Conservation (phyloP, 2,329 filamentous ascomycete genomes). For the Graphium sp. region DNA sequence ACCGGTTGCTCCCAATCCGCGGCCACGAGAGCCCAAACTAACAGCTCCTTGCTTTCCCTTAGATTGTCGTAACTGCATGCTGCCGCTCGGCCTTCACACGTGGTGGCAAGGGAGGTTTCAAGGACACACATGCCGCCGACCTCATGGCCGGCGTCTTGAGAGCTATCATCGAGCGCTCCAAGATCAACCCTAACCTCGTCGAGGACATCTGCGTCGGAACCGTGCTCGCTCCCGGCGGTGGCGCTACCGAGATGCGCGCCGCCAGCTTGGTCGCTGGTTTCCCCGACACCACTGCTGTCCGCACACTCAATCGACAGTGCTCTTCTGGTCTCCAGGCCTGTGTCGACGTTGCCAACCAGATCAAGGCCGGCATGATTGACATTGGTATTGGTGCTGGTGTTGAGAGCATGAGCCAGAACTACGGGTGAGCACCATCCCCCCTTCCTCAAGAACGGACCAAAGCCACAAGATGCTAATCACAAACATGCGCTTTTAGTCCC, state of each 20-base stretch:
- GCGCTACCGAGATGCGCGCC: conserved; percentile 92
- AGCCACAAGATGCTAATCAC: no score
- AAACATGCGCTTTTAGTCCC: conserved; percentile 48
- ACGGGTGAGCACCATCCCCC: conserved; percentile 45
- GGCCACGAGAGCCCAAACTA: conserved; percentile 7
- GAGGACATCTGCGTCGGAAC: conserved; percentile 88
- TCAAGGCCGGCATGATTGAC: conserved; percentile 84
- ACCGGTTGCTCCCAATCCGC: not conserved
- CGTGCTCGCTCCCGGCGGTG: conserved; percentile 82
- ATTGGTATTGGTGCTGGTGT: conserved; percentile 87
- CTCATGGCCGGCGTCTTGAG: conserved; percentile 72
- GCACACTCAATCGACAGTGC: conserved; percentile 85
- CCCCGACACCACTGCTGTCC: conserved; percentile 69
- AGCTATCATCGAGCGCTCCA: conserved; percentile 66
- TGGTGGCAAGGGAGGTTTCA: conserved; percentile 86
- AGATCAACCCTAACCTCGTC: conserved; percentile 73
- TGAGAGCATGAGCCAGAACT: conserved; percentile 89
- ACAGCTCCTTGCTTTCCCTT: conserved; percentile 8
- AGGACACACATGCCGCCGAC: conserved; percentile 80
- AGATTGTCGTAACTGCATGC: conserved; percentile 82
- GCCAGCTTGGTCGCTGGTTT: conserved; percentile 84
- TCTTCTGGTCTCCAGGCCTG: conserved; percentile 84
- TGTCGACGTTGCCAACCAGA: conserved; percentile 87
- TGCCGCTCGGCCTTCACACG: conserved; percentile 87
- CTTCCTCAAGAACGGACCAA: no score